These are phyloP conservation scores for Boletus speciosus DNA, from an alignment of 768 basidiomycete genomes.

Conservation along the genomic window DNA sequence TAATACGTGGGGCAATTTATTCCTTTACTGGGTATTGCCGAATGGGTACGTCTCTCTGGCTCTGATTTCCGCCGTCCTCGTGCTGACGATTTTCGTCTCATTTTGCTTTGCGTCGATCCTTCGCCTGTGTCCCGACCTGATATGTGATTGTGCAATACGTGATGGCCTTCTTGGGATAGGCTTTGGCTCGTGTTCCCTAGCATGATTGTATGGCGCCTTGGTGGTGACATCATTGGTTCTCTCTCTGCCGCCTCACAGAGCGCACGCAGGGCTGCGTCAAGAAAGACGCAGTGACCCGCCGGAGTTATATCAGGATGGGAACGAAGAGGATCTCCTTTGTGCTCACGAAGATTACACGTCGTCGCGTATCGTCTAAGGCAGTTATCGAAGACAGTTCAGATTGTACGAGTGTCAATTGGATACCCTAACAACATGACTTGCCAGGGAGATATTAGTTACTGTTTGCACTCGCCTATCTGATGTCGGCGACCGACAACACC, in stretches of 20 bases:
- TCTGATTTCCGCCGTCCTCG: background rate
- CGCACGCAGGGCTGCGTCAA: conserved; percentile 26
- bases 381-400: too few relatives aligned
- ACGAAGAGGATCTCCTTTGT: too few relatives aligned
- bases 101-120: background rate
- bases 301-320: background rate
- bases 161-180: conserved; percentile 33
- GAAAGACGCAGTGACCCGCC: conserved; percentile 28
- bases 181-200: conserved; percentile 76
- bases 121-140: background rate
- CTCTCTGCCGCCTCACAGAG: conserved; percentile 33
- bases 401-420: too few relatives aligned
- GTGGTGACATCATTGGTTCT: conserved; percentile 54
- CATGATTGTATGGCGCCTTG: conserved; percentile 56
- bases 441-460: too few relatives aligned
- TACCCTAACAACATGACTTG: too few relatives aligned
- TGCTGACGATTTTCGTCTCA: conserved; percentile 1
- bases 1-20: conserved; percentile 49
- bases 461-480: too few relatives aligned
- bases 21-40: conserved; percentile 69
- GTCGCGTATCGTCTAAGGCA: too few relatives aligned
- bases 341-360: too few relatives aligned
- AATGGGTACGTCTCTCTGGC: conserved; percentile 61
- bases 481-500: too few relatives aligned
- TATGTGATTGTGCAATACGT: background rate